A percentile compares a stretch with the other conserved stretches of the same genome.
phyloP scores from a whole-genome alignment of 139 green algal species.

The Tetradesmus lagerheimii region DNA sequence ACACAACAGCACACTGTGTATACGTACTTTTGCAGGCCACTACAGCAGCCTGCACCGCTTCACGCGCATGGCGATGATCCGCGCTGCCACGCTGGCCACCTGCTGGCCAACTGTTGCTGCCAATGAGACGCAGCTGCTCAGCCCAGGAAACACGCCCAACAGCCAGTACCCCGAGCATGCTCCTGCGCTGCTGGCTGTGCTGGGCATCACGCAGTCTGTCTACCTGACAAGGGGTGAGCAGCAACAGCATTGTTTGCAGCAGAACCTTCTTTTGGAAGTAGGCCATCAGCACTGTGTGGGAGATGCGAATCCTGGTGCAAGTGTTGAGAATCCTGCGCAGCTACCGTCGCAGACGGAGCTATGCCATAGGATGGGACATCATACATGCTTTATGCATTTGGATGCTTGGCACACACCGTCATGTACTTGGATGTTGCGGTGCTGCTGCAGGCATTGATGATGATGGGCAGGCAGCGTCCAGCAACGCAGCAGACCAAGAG shows the following conservation, averaged over 20 bases:
- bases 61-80: neutral
- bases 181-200: conserved; percentile 13
- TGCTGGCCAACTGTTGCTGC: neutral
- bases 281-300: too few species aligned
- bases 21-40: neutral
- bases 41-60: neutral
- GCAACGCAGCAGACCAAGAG: neutral
- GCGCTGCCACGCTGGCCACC: neutral
- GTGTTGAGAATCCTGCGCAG: neutral
- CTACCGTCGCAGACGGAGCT: too few species aligned
- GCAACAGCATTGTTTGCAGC: neutral
- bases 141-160: neutral
- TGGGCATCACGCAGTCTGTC: conserved; percentile 2
- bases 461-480: neutral
- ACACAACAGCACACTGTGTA: neutral
- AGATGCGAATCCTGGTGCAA: neutral
- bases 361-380: too few species aligned
- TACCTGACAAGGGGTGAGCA: conserved; percentile 9
- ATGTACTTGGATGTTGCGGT: neutral
- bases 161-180: neutral
- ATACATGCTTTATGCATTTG: neutral
- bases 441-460: neutral
- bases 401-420: neutral
- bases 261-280: too few species aligned
- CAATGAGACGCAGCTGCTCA: conserved; percentile 1